Evolutionary conservation across 2,329 filamentous ascomycete species (phyloP).

Genomic region (Talaromyces sp.): DNA sequence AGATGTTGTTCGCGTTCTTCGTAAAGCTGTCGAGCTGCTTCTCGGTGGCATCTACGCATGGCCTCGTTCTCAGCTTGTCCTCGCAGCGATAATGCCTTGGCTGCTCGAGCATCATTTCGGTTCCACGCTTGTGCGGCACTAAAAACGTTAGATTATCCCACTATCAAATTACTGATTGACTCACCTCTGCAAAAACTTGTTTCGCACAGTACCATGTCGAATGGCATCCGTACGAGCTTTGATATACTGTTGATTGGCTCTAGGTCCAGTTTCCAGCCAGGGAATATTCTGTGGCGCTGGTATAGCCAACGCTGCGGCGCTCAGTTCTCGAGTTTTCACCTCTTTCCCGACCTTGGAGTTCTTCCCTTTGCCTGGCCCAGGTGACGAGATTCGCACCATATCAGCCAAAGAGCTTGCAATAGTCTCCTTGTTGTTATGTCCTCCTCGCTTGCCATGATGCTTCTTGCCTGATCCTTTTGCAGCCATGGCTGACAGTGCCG

Average conservation of each 20-base stretch:
- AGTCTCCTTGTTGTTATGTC: constrained; percentile 72
- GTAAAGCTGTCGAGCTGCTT: constrained; percentile 87
- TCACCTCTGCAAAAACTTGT: constrained; percentile 94
- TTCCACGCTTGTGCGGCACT: constrained; percentile 98
- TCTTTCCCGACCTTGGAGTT: constrained; percentile 60
- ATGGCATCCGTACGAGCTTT: constrained; percentile 95
- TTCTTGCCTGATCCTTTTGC: constrained; percentile 75
- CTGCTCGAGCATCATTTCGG: constrained; percentile 90
- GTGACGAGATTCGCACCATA: constrained; percentile 90
- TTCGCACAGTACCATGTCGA: constrained; percentile 91
- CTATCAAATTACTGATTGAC: not conserved
- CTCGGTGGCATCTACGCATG: constrained; percentile 94
- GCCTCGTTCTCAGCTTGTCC: constrained; percentile 95
- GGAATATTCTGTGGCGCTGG: constrained; percentile 86
- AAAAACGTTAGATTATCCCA: constrained; percentile 9
- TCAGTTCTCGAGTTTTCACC: constrained; percentile 70
- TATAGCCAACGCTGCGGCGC: constrained; percentile 76
- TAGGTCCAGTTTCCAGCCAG: constrained; percentile 91
- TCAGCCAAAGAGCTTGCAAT: constrained; percentile 80
- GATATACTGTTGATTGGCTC: constrained; percentile 88
- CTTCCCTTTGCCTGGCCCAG: constrained; percentile 57
- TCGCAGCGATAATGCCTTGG: constrained; percentile 88
- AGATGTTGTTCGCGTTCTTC: constrained; percentile 82
- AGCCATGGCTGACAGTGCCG: constrained; percentile 71
- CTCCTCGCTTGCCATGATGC: constrained; percentile 85